These are phyloP conservation scores for Epichloe gansuensis DNA, from an alignment of 2,329 filamentous ascomycete genomes.

Conservation along the genomic window DNA sequence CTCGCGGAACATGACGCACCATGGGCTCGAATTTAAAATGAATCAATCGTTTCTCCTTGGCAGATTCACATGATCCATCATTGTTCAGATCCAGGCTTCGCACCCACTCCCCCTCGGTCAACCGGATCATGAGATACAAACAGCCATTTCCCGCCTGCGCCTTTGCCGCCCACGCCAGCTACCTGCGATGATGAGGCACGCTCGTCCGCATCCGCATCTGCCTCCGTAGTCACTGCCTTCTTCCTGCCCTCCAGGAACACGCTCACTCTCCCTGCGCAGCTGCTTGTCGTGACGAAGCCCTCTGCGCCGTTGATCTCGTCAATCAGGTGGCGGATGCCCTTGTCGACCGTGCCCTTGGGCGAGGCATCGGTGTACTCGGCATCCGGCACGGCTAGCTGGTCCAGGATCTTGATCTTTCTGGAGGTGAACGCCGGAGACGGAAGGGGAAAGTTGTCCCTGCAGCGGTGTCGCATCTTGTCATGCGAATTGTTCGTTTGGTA, in stretches of 20 bases:
- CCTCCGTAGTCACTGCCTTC: conserved; percentile 23
- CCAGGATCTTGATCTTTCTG: conserved; percentile 63
- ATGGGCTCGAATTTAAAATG: conserved; percentile 93
- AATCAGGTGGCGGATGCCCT: conserved; percentile 65
- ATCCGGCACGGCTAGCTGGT: conserved; percentile 54
- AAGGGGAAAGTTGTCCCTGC: conserved; percentile 11
- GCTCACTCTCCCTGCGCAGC: conserved; percentile 76
- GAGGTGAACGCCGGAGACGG: conserved; percentile 32
- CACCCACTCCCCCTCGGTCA: conserved; percentile 16
- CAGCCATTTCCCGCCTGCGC: conserved; percentile 71
- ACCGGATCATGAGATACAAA: conserved; percentile 73
- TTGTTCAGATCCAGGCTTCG: conserved; percentile 16
- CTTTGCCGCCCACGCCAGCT: conserved; percentile 69
- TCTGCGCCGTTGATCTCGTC: conserved; percentile 61
- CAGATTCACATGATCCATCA: background rate
- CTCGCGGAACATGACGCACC: conserved; percentile 44
- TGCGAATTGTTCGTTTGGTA: background rate
- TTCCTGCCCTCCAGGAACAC: conserved; percentile 76
- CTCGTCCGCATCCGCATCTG: conserved; percentile 6
- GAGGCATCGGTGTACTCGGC: conserved; percentile 70
- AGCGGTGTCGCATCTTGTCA: conserved; percentile 14
- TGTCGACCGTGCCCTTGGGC: conserved; percentile 80
- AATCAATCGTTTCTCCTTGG: conserved; percentile 37
- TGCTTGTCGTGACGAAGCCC: conserved; percentile 83
- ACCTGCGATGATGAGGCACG: conserved; percentile 16